These are phyloP conservation scores for Acorus gramineus DNA, from an alignment of 106 monocot genomes.

Conservation along the genomic window DNA sequence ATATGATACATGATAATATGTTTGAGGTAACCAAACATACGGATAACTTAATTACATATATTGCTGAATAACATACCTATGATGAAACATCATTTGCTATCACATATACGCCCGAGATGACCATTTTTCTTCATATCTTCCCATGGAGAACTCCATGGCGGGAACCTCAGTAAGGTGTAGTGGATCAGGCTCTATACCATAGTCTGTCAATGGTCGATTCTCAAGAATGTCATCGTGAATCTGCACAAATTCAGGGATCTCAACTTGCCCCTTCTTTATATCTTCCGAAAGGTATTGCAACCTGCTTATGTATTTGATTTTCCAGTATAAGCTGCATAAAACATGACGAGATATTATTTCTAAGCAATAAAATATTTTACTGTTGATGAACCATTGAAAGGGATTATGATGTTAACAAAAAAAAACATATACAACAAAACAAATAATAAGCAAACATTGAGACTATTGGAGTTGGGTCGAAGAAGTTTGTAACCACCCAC, in stretches of 20 bases:
- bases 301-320: slow-evolving; percentile 91
- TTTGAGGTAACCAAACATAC: too few relatives aligned
- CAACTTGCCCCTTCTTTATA: slow-evolving; percentile 74
- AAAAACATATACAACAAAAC: too few relatives aligned
- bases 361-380: too few relatives aligned
- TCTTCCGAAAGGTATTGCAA: slow-evolving; percentile 89
- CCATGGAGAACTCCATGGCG: slow-evolving; percentile 36
- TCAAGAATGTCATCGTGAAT: slow-evolving; percentile 80
- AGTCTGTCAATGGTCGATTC: slow-evolving; percentile 81
- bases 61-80: too few relatives aligned
- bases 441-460: too few relatives aligned
- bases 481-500: too few relatives aligned
- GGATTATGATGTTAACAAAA: too few relatives aligned
- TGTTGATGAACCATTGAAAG: too few relatives aligned
- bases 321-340: slow-evolving; percentile 81
- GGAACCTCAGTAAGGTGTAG: slow-evolving; percentile 56
- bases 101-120: slow-evolving; percentile 27
- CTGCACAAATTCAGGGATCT: slow-evolving; percentile 86
- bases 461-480: too few relatives aligned
- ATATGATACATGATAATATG: too few relatives aligned
- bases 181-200: slow-evolving; percentile 90
- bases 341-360: neutral
- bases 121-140: slow-evolving; percentile 60
- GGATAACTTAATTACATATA: too few relatives aligned
- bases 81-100: neutral